phyloP scores from a whole-genome alignment of 768 basidiomycete genomes.

The Flagelloscypha sp. region DNA sequence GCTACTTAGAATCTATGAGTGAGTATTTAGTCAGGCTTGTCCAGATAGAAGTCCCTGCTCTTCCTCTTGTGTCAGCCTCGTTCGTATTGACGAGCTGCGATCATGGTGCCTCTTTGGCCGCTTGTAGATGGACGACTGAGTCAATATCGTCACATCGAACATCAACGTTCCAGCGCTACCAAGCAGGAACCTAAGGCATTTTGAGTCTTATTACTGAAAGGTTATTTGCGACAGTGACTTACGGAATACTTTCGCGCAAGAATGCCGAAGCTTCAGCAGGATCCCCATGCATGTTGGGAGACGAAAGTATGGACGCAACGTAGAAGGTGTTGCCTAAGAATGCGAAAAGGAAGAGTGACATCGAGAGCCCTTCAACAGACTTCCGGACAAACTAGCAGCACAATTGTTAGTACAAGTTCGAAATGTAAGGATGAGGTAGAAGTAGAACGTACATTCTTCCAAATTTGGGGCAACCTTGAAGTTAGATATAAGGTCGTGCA shows the following conservation, averaged over 20 bases:
- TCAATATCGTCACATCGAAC: conserved; percentile 88
- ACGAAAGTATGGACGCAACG: conserved; percentile 80
- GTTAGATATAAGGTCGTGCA: conserved; percentile 93
- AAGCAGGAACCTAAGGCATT: conserved; percentile 61
- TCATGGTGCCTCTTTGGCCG: no score
- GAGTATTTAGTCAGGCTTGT: no score
- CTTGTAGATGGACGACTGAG: conserved; percentile 83
- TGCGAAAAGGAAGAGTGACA: conserved; percentile 88
- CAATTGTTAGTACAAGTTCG: conserved; percentile 3
- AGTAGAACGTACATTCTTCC: conserved; percentile 82
- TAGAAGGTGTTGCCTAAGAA: conserved; percentile 93
- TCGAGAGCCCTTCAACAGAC: conserved; percentile 92
- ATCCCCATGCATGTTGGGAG: conserved; percentile 52
- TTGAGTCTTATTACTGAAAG: background rate
- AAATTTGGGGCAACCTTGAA: conserved; percentile 91
- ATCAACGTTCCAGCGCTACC: conserved; percentile 90
- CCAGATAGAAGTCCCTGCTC: no score
- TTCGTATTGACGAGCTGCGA: no score
- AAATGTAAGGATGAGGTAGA: background rate
- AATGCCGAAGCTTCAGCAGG: conserved; percentile 56
- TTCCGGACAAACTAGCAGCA: conserved; percentile 66
- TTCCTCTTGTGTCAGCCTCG: no score
- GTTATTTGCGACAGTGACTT: conserved; percentile 23
- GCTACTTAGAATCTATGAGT: no score
- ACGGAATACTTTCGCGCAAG: conserved; percentile 81